These are phyloP conservation scores for Sordariomycetes sp. DNA, from an alignment of 2,329 filamentous ascomycete genomes.

Conservation along the genomic window DNA sequence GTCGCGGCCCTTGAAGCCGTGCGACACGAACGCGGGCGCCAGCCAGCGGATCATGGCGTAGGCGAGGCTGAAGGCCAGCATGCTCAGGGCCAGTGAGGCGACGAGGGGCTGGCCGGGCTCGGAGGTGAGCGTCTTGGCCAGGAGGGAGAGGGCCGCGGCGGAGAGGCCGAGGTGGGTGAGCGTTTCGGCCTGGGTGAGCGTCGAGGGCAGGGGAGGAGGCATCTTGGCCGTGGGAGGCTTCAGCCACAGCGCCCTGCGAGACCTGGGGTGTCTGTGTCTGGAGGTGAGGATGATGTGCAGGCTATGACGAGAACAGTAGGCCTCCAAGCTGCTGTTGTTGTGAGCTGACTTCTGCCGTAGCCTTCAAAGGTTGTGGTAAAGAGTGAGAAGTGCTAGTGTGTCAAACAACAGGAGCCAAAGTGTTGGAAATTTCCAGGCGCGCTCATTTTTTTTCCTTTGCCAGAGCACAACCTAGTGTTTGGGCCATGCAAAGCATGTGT, in stretches of 20 bases:
- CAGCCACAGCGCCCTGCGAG: background rate
- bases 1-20: constrained; percentile 82
- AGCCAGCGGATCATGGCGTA: constrained; percentile 91
- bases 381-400: background rate
- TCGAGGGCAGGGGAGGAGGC: constrained; percentile 10
- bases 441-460: background rate
- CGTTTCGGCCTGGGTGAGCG: constrained; percentile 42
- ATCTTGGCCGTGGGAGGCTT: background rate
- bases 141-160: constrained; percentile 58
- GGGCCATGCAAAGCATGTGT: background rate
- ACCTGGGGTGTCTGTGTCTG: background rate
- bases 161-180: constrained; percentile 50
- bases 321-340: background rate
- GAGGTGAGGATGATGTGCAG: background rate
- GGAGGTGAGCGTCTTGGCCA: constrained; percentile 71
- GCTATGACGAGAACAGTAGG: background rate
- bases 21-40: constrained; percentile 76
- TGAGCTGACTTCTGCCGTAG: background rate
- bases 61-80: constrained; percentile 69
- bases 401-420: background rate
- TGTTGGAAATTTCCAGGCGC: background rate
- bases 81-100: constrained; percentile 78
- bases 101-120: constrained; percentile 75
- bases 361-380: background rate
- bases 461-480: background rate